These are phyloP conservation scores for Leucaena leucocephala DNA, from an alignment of 306 rosid genomes.

Conservation along the genomic window DNA sequence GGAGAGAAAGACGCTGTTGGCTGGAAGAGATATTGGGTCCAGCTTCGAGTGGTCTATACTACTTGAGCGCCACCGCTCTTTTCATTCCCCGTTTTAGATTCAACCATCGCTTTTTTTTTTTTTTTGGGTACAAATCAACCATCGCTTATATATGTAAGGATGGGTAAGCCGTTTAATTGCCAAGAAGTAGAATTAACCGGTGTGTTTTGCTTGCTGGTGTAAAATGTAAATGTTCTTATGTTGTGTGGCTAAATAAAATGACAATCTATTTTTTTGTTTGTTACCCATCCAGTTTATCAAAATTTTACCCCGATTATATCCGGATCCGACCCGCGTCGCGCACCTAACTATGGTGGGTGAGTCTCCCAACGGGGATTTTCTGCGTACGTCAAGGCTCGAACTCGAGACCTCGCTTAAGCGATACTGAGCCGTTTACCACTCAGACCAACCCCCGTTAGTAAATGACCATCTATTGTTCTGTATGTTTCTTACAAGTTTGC, in stretches of 20 bases:
- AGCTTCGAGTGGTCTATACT: slow-evolving; percentile 56
- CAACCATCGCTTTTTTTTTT: background rate
- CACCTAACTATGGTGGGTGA: too few species aligned
- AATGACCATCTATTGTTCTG: background rate
- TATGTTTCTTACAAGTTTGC: background rate
- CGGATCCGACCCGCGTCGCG: too few species aligned
- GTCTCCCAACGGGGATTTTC: too few species aligned
- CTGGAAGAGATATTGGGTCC: slow-evolving; percentile 69
- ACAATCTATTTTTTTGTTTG: too few species aligned
- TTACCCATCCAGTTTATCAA: too few species aligned
- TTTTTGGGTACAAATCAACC: too few species aligned
- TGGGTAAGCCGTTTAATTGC: background rate
- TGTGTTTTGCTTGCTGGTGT: background rate
- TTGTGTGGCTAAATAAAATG: slow-evolving; percentile 3
- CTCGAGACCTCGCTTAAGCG: too few species aligned
- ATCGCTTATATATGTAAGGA: too few species aligned
- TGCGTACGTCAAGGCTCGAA: too few species aligned
- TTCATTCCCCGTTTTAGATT: slow-evolving; percentile 39
- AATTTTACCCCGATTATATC: too few species aligned
- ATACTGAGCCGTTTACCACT: too few species aligned
- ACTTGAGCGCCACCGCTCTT: slow-evolving; percentile 32
- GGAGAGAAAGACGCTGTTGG: slow-evolving; percentile 63
- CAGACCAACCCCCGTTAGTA: too few species aligned
- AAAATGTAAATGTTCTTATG: background rate
- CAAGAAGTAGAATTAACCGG: background rate